Percentiles rank a stretch among this genome's conserved stretches.
phyloP scores from a whole-genome alignment of 306 rosid species.

The Cercis canadensis region DNA sequence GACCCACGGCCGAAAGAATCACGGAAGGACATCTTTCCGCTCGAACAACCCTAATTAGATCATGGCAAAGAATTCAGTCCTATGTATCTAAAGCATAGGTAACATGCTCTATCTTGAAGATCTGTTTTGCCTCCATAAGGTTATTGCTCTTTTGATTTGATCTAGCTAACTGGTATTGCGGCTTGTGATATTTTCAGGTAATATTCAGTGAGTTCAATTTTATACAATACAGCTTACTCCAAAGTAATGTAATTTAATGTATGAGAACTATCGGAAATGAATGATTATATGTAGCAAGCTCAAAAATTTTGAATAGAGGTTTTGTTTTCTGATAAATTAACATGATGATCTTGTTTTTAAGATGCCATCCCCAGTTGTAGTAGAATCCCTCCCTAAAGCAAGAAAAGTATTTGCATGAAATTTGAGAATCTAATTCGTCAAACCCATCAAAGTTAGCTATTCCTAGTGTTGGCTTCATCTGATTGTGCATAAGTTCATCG shows the following conservation, averaged over 20 bases:
- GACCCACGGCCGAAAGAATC: slow-evolving; percentile 60
- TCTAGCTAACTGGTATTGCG: no score
- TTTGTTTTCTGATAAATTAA: no score
- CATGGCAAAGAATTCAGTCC: slow-evolving; percentile 58
- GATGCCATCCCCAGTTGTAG: slow-evolving; percentile 22
- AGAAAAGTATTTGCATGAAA: no score
- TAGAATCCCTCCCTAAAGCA: no score
- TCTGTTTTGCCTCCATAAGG: neutral
- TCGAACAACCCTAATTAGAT: slow-evolving; percentile 39
- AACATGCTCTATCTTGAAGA: slow-evolving; percentile 15
- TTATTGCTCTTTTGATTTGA: slow-evolving; percentile 6
- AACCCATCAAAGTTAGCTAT: no score
- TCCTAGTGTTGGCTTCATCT: no score
- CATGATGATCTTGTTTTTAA: neutral
- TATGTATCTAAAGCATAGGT: slow-evolving; percentile 49
- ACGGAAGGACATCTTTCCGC: slow-evolving; percentile 51
- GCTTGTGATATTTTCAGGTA: no score
- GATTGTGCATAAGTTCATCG: no score
- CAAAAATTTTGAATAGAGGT: slow-evolving; percentile 14
- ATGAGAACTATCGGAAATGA: slow-evolving; percentile 25
- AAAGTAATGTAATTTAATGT: neutral
- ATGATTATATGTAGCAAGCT: neutral
- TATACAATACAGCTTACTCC: slow-evolving; percentile 25
- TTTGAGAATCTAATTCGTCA: no score
- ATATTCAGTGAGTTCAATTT: no score